Conservation (phyloP, 352 stramenopile genomes). For the Globisporangium perplexum region DNA sequence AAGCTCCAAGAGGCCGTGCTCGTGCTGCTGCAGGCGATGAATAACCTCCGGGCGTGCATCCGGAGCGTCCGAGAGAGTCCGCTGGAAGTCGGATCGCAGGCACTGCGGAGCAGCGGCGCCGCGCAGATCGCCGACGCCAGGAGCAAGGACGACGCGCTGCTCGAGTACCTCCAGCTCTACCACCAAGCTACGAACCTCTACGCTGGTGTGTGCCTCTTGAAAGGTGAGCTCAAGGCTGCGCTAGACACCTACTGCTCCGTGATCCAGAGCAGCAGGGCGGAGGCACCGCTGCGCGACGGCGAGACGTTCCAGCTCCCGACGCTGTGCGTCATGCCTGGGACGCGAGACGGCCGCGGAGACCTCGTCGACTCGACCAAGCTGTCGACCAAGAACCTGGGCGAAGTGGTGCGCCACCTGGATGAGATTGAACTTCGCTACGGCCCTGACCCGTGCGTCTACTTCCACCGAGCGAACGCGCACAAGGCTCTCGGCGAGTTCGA, state of each 20-base stretch:
- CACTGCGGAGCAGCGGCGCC: background rate
- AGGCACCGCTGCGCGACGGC: background rate
- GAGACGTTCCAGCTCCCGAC: slow-evolving; percentile 27
- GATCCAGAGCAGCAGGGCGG: slow-evolving; percentile 10
- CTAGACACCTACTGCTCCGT: slow-evolving; percentile 44
- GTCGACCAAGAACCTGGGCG: slow-evolving; percentile 32
- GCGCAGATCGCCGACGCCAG: background rate
- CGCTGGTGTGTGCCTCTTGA: slow-evolving; percentile 38
- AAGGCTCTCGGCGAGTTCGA: slow-evolving; percentile 38
- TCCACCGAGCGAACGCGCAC: slow-evolving; percentile 47
- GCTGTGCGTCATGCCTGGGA: slow-evolving; percentile 38
- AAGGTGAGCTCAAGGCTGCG: slow-evolving; percentile 39
- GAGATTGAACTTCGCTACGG: slow-evolving; percentile 56
- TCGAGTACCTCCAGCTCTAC: slow-evolving; percentile 24
- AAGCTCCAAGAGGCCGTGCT: slow-evolving; percentile 36
- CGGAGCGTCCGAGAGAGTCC: background rate
- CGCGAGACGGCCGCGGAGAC: slow-evolving; percentile 28
- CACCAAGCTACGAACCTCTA: slow-evolving; percentile 40
- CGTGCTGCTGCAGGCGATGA: slow-evolving; percentile 34
- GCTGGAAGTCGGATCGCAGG: background rate
- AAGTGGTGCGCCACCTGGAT: slow-evolving; percentile 41
- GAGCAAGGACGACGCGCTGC: slow-evolving; percentile 1
- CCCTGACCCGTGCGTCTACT: slow-evolving; percentile 48
- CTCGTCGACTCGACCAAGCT: slow-evolving; percentile 42
- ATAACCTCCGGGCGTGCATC: slow-evolving; percentile 25